phyloP scores from a whole-genome alignment of 73 alveolate genomes.

The Loxodes magnus region DNA sequence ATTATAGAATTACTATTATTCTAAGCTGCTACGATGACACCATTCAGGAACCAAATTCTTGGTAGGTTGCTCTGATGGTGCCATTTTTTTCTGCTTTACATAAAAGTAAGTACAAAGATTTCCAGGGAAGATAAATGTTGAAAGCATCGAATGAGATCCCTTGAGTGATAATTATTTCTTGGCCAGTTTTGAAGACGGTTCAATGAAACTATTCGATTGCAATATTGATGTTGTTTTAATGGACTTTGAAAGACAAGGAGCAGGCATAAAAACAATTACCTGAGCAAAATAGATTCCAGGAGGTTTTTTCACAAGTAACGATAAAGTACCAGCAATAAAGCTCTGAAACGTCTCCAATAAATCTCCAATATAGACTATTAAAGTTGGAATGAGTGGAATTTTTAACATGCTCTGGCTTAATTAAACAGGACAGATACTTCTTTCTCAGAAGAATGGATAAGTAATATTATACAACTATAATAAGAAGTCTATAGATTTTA shows the following conservation, averaged over 20 bases:
- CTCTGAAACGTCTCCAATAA: conserved; percentile 62
- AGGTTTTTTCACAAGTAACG: conserved; percentile 48
- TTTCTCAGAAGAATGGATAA: conserved; percentile 56
- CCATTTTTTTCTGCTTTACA: conserved; percentile 7
- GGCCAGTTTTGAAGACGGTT: conserved; percentile 32
- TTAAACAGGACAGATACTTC: conserved; percentile 33
- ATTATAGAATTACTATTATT: background rate
- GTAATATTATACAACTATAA: conserved; percentile 39
- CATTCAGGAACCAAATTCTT: background rate
- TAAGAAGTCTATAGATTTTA: conserved; percentile 45
- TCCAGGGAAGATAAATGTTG: background rate
- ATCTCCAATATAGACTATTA: conserved; percentile 37
- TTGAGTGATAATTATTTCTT: conserved; percentile 25
- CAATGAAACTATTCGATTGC: conserved; percentile 16
- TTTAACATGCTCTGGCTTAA: conserved; percentile 33
- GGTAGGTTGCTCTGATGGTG: conserved; percentile 24
- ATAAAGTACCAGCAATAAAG: conserved; percentile 57
- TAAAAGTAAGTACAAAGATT: conserved; percentile 11
- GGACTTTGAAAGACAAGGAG: conserved; percentile 56
- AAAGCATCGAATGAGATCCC: conserved; percentile 17
- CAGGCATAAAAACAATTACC: conserved; percentile 39
- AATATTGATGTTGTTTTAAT: background rate
- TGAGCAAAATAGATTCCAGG: conserved; percentile 80
- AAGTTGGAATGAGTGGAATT: conserved; percentile 49
- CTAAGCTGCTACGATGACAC: background rate